phyloP scores from a whole-genome alignment of 1,139 yeast species.

The Petasospora fabianii region DNA sequence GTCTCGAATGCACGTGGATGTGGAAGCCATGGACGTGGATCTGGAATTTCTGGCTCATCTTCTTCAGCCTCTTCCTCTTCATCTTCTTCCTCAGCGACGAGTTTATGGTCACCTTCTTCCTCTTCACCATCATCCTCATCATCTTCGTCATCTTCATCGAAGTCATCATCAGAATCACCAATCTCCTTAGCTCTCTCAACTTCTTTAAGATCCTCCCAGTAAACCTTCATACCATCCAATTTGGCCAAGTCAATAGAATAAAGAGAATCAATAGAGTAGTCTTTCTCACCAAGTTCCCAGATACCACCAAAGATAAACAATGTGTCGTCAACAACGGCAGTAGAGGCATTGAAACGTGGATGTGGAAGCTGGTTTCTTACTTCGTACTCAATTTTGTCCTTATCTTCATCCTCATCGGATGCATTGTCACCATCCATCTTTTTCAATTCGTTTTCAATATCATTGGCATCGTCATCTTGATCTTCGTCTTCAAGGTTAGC shows the following conservation, averaged over 20 bases:
- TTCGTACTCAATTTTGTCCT: slow-evolving; percentile 49
- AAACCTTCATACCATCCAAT: slow-evolving; percentile 81
- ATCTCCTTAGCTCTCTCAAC: slow-evolving; percentile 52
- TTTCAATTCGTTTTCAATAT: slow-evolving; percentile 39
- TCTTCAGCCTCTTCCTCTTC: slow-evolving; percentile 58
- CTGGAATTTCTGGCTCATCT: slow-evolving; percentile 74
- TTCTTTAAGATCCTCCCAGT: slow-evolving; percentile 81
- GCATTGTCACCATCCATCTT: slow-evolving; percentile 31
- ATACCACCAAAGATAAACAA: slow-evolving; percentile 90
- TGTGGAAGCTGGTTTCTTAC: slow-evolving; percentile 70
- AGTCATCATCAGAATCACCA: slow-evolving; percentile 53
- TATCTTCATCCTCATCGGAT: slow-evolving; percentile 29
- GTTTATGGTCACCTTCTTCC: slow-evolving; percentile 46
- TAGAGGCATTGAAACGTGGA: slow-evolving; percentile 80
- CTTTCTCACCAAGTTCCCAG: slow-evolving; percentile 85
- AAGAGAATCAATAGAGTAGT: slow-evolving; percentile 77
- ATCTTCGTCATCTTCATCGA: slow-evolving; percentile 62
- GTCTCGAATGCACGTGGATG: slow-evolving; percentile 95
- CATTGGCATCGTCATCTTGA: slow-evolving; percentile 44
- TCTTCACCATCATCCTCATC: slow-evolving; percentile 60
- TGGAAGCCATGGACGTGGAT: slow-evolving; percentile 93
- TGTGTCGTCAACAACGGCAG: slow-evolving; percentile 81
- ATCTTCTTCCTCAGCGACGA: slow-evolving; percentile 52
- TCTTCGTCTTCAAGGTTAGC: slow-evolving; percentile 64
- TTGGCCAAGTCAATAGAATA: slow-evolving; percentile 83